Base-by-base conservation (phyloP, 169 alveolate genomes). In the Eimeria tenella region DNA sequence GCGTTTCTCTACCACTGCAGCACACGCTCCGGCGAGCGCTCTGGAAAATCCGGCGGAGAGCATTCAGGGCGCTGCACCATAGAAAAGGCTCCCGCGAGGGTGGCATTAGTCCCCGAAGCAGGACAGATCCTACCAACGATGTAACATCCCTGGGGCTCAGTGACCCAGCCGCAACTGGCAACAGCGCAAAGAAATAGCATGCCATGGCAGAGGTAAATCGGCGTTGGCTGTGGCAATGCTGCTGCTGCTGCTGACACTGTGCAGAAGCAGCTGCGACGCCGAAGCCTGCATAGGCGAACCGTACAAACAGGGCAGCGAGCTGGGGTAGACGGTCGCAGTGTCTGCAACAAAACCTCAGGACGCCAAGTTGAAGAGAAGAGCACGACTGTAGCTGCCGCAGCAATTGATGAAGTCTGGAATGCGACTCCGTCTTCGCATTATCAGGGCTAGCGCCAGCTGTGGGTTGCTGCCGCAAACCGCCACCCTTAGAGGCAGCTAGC, bases 311-410 rank as follows among this genome's bases (percentile, higher is more conserved):
- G 42, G 68, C 87, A 50, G 87, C 87, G 9, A 77, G 65, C 50
- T 77, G 87, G 31, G 87, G 87, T n/a, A 77, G 87, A n/a, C 87
- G 87, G 68, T 77, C 49, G 87, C 68, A 77, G 50, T 77, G 87
- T 53, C 87, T 77, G 87, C 87, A 50, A 70, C 87, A 77, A 15
- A 77, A 77, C 25, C 87, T 50, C 42, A 77, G 15, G 42, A 77
- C 87, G 4, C 70, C 68, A 4, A 77, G 87, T 42, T 77, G 87
- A 5, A 77, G 63, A 9, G 87, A 19, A 13, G 50, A 11, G 31
- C 87, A 77, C 23, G 70, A 62, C 68, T 77, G 87, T 4, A 77
- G 50, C 87, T 77, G 87, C 79, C 52, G 63, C 87, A 50, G 42
- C 70, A 11, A 0, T 0, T 4, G 65, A n/a, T 77, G 25, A 8